These are phyloP conservation scores for Xylaria sp. DNA, from an alignment of 2,329 filamentous ascomycete species.

Conservation along the genomic window DNA sequence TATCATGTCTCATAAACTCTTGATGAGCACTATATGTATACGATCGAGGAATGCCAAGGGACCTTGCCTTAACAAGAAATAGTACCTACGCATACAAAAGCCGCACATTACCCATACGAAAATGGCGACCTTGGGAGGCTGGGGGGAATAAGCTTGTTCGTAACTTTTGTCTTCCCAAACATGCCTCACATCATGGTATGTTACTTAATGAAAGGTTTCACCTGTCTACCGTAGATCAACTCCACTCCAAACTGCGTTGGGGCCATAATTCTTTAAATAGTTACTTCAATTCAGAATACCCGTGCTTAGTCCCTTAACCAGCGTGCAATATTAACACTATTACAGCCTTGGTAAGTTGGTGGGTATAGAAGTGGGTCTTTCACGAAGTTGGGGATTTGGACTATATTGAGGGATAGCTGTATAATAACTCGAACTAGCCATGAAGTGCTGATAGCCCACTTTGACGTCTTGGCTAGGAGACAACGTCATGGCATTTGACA, in stretches of 20 bases:
- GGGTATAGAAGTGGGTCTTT: not conserved
- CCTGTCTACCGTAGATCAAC: not conserved
- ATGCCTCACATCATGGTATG: not conserved
- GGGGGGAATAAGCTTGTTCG: no score
- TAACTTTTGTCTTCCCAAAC: no score
- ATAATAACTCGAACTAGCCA: not conserved
- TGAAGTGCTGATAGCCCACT: not conserved
- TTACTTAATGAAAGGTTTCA: no score
- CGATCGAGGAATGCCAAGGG: no score
- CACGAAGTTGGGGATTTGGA: not conserved
- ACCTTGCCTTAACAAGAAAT: no score
- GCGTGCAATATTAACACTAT: slow-evolving; percentile 17
- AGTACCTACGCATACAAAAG: no score
- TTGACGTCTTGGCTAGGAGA: not conserved
- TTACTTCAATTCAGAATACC: not conserved
- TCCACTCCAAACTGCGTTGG: not conserved
- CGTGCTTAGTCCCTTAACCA: not conserved
- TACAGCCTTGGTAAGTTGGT: slow-evolving; percentile 16
- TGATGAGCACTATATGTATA: no score
- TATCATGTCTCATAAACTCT: no score
- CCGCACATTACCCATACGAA: no score
- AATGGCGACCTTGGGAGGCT: no score
- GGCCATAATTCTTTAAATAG: not conserved
- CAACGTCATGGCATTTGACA: not conserved
- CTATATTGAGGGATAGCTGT: not conserved